A percentile compares a stretch with the other conserved stretches of the same genome.
These are phyloP conservation scores for Botrytis porri DNA, from an alignment of 2,329 filamentous ascomycete genomes.

Conservation along the genomic window DNA sequence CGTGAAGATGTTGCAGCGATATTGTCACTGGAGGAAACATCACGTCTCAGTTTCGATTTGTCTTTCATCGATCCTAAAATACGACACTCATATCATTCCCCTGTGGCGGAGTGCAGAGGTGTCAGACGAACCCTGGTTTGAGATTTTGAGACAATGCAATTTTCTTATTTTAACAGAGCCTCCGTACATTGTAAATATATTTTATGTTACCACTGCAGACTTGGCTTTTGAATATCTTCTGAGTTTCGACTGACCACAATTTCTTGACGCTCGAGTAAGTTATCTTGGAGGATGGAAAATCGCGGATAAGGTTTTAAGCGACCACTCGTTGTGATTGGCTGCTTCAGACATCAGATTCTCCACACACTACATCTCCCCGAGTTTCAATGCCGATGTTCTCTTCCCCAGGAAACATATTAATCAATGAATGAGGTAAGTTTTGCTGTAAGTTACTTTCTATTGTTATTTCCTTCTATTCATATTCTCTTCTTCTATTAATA, in stretches of 20 bases:
- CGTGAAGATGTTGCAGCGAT: too few species aligned
- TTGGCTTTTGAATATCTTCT: background rate
- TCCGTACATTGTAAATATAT: too few species aligned
- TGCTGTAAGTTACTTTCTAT: background rate
- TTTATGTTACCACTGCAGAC: background rate
- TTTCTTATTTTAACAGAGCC: background rate
- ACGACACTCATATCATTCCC: background rate
- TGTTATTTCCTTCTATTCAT: background rate
- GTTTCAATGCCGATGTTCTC: constrained; percentile 14
- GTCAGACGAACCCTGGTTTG: constrained; percentile 9
- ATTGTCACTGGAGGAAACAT: background rate
- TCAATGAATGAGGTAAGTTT: constrained; percentile 12
- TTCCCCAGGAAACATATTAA: background rate
- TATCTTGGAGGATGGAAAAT: background rate
- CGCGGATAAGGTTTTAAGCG: constrained; percentile 14
- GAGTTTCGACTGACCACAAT: background rate
- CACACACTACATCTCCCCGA: constrained; percentile 1
- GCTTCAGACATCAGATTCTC: background rate
- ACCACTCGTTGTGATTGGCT: constrained; percentile 1
- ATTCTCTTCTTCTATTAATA: background rate
- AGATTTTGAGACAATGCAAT: background rate
- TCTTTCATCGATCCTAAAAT: background rate
- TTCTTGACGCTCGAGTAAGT: background rate
- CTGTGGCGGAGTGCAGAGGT: constrained; percentile 12
- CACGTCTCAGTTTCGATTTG: background rate